phyloP scores from a whole-genome alignment of 2,329 filamentous ascomycete genomes.

The Fusarium sp. region DNA sequence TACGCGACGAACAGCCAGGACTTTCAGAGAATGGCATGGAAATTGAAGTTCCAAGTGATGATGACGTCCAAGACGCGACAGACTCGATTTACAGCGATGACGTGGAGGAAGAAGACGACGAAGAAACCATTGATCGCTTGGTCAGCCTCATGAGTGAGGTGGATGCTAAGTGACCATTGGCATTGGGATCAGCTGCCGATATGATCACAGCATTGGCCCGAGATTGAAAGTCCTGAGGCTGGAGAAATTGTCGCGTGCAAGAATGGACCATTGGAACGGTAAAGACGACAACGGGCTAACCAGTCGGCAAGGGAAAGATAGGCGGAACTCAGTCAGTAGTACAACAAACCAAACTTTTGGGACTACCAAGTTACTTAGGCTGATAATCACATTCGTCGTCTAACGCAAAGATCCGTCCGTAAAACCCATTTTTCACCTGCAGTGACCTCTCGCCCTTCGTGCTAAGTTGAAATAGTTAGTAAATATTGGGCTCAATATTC shows the following conservation, averaged over 20 bases:
- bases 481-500: background rate
- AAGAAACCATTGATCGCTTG: constrained; percentile 40
- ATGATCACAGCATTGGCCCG: background rate
- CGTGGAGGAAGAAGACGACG: constrained; percentile 20
- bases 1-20: background rate
- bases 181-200: background rate
- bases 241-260: background rate
- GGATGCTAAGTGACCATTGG: constrained; percentile 4
- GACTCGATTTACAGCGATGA: background rate
- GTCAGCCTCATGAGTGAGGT: constrained; percentile 18
- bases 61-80: background rate
- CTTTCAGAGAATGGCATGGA: background rate
- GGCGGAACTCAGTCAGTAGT: background rate
- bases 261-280: background rate
- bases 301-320: background rate
- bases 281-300: background rate
- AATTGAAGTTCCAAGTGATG: background rate
- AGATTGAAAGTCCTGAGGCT: background rate
- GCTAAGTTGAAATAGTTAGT: constrained; percentile 56
- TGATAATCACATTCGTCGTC: constrained; percentile 52
- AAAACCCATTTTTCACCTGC: constrained; percentile 93
- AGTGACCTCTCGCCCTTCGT: constrained; percentile 84
- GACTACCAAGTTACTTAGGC: background rate
- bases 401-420: constrained; percentile 82
- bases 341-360: background rate